Percentiles rank a stretch among this genome's conserved stretches.
Conservation (phyloP, 345 rosid genomes). For the Citrus maxima region DNA sequence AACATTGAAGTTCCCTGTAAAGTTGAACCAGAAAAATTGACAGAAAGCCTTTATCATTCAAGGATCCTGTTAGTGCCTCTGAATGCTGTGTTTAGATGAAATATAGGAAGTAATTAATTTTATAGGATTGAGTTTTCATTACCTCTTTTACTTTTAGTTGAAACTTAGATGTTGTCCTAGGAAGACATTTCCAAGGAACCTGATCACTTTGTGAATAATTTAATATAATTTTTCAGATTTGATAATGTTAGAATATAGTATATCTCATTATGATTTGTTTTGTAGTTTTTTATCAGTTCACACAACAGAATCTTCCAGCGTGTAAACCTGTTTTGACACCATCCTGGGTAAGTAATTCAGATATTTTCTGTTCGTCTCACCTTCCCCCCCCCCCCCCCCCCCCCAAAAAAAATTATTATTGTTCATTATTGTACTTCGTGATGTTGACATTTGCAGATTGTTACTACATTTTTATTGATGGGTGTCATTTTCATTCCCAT, state of each 20-base stretch:
- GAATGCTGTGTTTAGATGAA: not conserved
- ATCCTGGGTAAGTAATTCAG: slow-evolving; percentile 48
- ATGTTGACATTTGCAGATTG: slow-evolving; percentile 43
- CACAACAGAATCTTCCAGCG: slow-evolving; percentile 79
- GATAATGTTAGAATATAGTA: not conserved
- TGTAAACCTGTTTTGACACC: slow-evolving; percentile 88
- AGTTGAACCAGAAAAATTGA: not conserved
- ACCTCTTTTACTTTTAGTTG: not conserved
- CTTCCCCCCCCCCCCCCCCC: not conserved
- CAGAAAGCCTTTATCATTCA: not conserved
- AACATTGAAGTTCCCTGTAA: not conserved
- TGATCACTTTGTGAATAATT: not conserved
- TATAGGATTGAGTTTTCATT: not conserved
- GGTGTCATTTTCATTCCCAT: slow-evolving; percentile 61
- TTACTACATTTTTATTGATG: slow-evolving; percentile 44
- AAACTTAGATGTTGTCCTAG: not conserved
- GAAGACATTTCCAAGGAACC: not conserved
- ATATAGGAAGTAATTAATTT: not conserved
- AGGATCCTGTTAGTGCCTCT: not conserved
- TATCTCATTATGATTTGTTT: slow-evolving; percentile 13
- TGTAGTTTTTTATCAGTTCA: slow-evolving; percentile 58
- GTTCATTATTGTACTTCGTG: not conserved
- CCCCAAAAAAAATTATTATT: not conserved
- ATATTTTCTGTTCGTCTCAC: not conserved
- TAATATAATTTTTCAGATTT: not conserved